Base-by-base conservation (phyloP, 306 rosid species). In the Cicer bijugum region DNA sequence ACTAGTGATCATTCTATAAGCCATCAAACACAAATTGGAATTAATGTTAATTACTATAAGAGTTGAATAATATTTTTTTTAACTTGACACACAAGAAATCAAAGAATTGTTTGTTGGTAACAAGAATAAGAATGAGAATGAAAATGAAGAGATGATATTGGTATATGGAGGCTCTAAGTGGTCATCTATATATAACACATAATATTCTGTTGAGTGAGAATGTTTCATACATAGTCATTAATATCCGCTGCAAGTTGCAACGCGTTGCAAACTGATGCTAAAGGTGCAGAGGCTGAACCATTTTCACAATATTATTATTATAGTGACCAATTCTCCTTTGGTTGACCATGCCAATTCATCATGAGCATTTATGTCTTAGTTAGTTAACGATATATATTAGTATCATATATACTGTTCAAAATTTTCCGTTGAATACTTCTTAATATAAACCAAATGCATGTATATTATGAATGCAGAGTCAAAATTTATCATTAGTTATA, bases 151-250 rank as follows among this genome's bases (percentile, higher is more conserved):
- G 56, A 14, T 14, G 56, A 50, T 14, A 14, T 50, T 50, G 20
- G 56, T 50, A 7, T 50, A 50, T 40, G 56, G 53, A 1, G 11
- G 19, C 3, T 16, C 7, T 1, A 11, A 43, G 39, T 44, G 33
- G 0, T 66, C 4, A 20, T 45, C 17, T 10, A 45, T 66, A 19
- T 66, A 66, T 66, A 66, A 40, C 12, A 51, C 17, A 64, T 10
- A 65, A 6, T 23, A 23, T 23, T 43, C 17, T 28, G 38, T 43
- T 65, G 39, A 43, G 10, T 65, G 17, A 66, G 71, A 66, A 66
- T 2, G 0, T 44, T 17, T 66, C 71, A 11, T 20, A 12, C 56
- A 19, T 20, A 12, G 71, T 66, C 71, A 66, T 42, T 66, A 44
- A 9, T 44, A 15, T 44, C 55, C 58, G 58, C 58, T 48, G 33